Percentiles rank a stretch among this genome's conserved stretches.
Conservation (phyloP, 305 asterid genomes). For the Striga hermonthica region DNA sequence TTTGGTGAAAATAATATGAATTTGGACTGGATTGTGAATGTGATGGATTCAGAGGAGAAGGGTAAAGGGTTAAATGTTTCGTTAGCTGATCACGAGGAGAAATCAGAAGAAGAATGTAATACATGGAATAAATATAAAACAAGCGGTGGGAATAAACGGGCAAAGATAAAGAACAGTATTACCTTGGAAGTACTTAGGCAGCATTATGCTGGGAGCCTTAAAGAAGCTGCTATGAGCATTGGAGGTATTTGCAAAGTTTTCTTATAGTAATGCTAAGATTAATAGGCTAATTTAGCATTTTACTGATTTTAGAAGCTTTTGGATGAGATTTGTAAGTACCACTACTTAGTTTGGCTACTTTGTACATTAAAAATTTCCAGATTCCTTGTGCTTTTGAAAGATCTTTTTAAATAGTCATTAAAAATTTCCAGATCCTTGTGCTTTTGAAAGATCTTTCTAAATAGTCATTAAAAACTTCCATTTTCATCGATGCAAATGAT, state of each 20-base stretch:
- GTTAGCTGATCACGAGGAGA: constrained; percentile 2
- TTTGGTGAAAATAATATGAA: constrained; percentile 28
- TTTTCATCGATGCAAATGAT: no score
- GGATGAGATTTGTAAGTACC: no score
- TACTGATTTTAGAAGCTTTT: not conserved
- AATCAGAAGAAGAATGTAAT: no score
- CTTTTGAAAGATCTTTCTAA: no score
- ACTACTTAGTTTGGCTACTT: no score
- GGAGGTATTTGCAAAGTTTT: constrained; percentile 44
- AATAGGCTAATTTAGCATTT: not conserved
- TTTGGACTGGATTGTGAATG: constrained; percentile 35
- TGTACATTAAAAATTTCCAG: no score
- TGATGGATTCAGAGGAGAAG: constrained; percentile 36
- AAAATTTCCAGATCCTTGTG: no score
- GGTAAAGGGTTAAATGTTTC: constrained; percentile 41
- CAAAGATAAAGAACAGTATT: constrained; percentile 55
- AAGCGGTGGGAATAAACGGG: constrained; percentile 41
- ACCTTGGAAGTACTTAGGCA: constrained; percentile 59
- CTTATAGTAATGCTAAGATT: not conserved
- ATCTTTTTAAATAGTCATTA: no score
- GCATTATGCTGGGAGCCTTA: constrained; percentile 61
- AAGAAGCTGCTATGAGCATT: constrained; percentile 69
- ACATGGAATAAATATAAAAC: constrained; percentile 5
- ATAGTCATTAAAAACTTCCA: no score
- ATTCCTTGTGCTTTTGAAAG: no score